phyloP scores from a whole-genome alignment of 352 stramenopile genomes.

The Elongisporangium prolatum region DNA sequence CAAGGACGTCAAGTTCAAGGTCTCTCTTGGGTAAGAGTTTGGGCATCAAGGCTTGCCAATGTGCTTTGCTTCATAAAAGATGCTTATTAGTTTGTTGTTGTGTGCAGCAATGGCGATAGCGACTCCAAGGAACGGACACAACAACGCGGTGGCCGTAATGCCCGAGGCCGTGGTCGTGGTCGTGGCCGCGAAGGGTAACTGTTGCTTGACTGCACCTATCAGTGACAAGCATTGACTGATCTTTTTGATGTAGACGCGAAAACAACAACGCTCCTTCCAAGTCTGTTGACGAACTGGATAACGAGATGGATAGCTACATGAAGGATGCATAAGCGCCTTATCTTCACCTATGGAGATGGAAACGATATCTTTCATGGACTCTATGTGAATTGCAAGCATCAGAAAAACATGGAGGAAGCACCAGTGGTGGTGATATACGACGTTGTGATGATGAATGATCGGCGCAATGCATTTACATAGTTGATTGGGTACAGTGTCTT shows the following conservation, averaged over 20 bases:
- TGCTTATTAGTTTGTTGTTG: neutral
- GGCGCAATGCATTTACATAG: neutral
- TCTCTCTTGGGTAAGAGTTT: slow-evolving; percentile 65
- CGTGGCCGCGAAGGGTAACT: slow-evolving; percentile 14
- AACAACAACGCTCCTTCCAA: slow-evolving; percentile 32
- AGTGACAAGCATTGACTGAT: slow-evolving; percentile 1
- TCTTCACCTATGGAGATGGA: neutral
- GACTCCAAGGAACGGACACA: slow-evolving; percentile 16
- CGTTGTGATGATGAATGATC: neutral
- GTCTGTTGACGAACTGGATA: slow-evolving; percentile 62
- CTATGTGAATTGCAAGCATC: neutral
- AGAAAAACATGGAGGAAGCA: neutral
- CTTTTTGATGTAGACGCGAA: slow-evolving; percentile 19
- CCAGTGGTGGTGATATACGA: neutral
- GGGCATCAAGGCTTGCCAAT: neutral
- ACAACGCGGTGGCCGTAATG: slow-evolving; percentile 28
- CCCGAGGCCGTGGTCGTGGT: slow-evolving; percentile 24
- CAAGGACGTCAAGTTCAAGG: slow-evolving; percentile 75
- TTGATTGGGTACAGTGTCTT: neutral
- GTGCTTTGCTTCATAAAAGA: neutral
- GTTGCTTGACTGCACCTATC: too few species aligned
- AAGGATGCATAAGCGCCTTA: slow-evolving; percentile 53
- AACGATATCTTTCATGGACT: neutral
- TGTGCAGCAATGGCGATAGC: slow-evolving; percentile 15
- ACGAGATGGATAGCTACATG: slow-evolving; percentile 88